Conservation (phyloP, 1,284 basidiomycete genomes). For the Chalciporus sp. region DNA sequence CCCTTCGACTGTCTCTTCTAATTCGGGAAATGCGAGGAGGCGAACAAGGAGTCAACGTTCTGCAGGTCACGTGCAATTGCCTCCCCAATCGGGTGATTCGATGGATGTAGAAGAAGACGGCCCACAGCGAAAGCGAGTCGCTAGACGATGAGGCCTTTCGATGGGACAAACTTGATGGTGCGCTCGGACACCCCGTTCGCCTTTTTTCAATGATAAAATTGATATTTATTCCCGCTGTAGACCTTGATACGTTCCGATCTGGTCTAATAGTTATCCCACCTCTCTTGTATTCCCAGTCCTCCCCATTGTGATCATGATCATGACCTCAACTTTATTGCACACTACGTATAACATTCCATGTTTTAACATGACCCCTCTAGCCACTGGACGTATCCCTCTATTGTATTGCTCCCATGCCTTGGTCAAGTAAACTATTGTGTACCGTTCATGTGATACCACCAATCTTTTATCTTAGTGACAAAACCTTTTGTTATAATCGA, state of each 20-base stretch:
- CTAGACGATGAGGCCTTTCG: conserved; percentile 41
- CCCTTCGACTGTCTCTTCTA: conserved; percentile 16
- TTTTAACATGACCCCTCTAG: conserved; percentile 3
- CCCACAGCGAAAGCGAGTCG: conserved; percentile 57
- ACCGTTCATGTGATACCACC: conserved; percentile 11
- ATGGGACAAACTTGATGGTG: neutral
- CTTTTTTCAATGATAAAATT: neutral
- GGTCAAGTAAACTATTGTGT: conserved; percentile 19
- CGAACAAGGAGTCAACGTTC: conserved; percentile 49
- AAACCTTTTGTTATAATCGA: too few relatives aligned
- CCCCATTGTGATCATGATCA: conserved; percentile 10
- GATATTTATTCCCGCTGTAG: conserved; percentile 6
- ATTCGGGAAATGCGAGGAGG: conserved; percentile 36
- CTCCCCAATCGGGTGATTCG: conserved; percentile 44
- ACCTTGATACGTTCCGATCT: conserved; percentile 6
- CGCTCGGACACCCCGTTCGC: neutral
- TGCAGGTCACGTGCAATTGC: conserved; percentile 34
- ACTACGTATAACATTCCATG: conserved; percentile 8
- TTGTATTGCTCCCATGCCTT: conserved; percentile 18
- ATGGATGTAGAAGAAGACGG: conserved; percentile 66
- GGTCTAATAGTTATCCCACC: conserved; percentile 8
- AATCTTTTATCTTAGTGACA: too few relatives aligned
- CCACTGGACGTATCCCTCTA: neutral
- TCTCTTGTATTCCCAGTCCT: conserved; percentile 5
- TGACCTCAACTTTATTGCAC: conserved; percentile 11